Evolutionary conservation across 306 rosid species (phyloP), one percentile per base, ranked within the genome.

Genomic region (Vigna mungo): DNA sequence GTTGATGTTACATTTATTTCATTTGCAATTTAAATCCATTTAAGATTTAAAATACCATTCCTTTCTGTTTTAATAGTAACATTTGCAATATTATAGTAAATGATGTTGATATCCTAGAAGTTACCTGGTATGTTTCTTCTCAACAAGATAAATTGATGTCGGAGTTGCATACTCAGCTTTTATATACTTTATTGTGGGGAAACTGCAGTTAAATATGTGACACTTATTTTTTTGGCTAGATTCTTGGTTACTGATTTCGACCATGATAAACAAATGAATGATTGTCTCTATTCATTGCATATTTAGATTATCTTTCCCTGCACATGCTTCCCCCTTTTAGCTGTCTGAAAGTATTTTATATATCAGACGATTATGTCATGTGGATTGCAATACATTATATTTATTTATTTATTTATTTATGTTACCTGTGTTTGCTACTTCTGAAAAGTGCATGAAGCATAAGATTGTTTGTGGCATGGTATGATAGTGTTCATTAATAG

Each of bases 231-330:
- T 81, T 84, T 80, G 84, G 84, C 79, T 80, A 17, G 77, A 77
- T 84, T 49, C 80, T 84, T 79, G 72, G 64, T 56, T 82, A 9
- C 65, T 53, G 36, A 46, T 78, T 86, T 73, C 80, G 89, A 70
- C 82, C 68, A 78, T 60, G 52, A 55, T 73, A 72, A 72, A 83
- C 78, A 73, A 65, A 58, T 36, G 72, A 52, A 71, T 63, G 8
- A 72, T 70, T 79, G 94, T 89, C 97, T 79, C 63, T 65, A 80
- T 88, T 84, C 90, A 85, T 67, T 88, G 89, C 81, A 78, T 81
- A 55, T 79, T 63, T 86, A 17, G 51, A 73, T 83, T 39, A 74
- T 67, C 70, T 67, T 82, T 84, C 34, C 14, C 51, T 78, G 74
- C 90, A 89, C 90, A 81, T 86, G 92, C 80, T 83, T 48, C 61